Evolutionary conservation across 768 basidiomycete genomes (phyloP).

Genomic region (Phylloporus sp.): DNA sequence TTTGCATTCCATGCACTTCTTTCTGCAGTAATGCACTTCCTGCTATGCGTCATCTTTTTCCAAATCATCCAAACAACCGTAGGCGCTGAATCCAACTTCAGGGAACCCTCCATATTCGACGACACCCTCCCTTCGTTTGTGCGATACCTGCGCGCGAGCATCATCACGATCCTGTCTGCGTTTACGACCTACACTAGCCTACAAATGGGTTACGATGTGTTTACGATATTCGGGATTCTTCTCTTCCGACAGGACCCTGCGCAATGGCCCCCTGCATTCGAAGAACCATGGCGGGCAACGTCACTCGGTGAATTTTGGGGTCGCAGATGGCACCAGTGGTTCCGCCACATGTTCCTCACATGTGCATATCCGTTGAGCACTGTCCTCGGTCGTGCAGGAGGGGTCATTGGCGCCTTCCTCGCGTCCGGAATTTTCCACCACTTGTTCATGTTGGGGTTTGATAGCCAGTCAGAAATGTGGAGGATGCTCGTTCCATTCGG

Average conservation of each 20-base stretch:
- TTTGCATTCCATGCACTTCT: conserved; percentile 37
- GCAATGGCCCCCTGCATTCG: background rate
- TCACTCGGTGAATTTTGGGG: background rate
- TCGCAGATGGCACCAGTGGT: background rate
- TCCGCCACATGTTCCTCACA: background rate
- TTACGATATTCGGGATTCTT: background rate
- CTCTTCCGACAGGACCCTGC: background rate
- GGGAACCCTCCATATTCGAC: conserved; percentile 31
- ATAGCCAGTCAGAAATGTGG: background rate
- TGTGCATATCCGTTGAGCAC: background rate
- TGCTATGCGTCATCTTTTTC: conserved; percentile 45
- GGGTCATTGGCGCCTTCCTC: background rate
- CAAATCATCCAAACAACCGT: conserved; percentile 43
- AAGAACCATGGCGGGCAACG: background rate
- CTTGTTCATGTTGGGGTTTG: background rate
- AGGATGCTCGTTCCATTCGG: background rate
- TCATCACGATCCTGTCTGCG: conserved; percentile 43
- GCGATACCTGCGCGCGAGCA: conserved; percentile 36
- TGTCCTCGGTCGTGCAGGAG: background rate
- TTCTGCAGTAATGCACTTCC: conserved; percentile 33
- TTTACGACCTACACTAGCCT: conserved; percentile 44
- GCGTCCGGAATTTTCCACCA: background rate
- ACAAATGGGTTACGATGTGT: conserved; percentile 18
- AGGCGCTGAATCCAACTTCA: conserved; percentile 17
- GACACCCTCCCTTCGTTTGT: too few relatives aligned